Conservation (phyloP, 345 rosid species). For the Gynandropsis gynandra region DNA sequence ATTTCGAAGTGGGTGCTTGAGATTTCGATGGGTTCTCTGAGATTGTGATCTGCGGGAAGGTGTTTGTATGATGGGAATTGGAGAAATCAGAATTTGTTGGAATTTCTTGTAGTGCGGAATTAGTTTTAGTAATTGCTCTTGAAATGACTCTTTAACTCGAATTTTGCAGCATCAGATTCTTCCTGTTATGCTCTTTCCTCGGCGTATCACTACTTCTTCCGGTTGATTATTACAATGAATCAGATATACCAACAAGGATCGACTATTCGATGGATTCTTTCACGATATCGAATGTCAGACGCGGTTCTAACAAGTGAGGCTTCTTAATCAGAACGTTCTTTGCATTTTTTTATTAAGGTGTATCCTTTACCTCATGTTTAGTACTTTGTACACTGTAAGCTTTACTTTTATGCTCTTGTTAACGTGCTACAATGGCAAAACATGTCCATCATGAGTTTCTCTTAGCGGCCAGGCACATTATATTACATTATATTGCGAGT, state of each 20-base stretch:
- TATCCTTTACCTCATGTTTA: no score
- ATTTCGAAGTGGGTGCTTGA: no score
- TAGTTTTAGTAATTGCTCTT: background rate
- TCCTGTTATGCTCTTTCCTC: constrained; percentile 52
- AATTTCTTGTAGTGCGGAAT: background rate
- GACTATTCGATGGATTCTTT: constrained; percentile 55
- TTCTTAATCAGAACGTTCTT: background rate
- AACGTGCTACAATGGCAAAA: no score
- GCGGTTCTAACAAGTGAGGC: constrained; percentile 66
- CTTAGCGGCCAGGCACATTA: no score
- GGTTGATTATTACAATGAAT: constrained; percentile 52
- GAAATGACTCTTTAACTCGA: background rate
- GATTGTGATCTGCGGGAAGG: no score
- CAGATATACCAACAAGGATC: constrained; percentile 32
- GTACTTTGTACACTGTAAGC: no score
- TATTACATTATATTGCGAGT: no score
- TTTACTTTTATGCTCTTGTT: no score
- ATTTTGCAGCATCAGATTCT: constrained; percentile 59
- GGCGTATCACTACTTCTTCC: constrained; percentile 71
- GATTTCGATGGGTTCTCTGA: background rate
- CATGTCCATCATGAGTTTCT: no score
- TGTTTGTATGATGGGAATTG: background rate
- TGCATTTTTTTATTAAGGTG: background rate
- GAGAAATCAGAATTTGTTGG: background rate
- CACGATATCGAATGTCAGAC: constrained; percentile 55